Evolutionary conservation across 108 stramenopile species (phyloP), one percentile per base, ranked within the genome.

Genomic region (Cylindrotheca closterium): DNA sequence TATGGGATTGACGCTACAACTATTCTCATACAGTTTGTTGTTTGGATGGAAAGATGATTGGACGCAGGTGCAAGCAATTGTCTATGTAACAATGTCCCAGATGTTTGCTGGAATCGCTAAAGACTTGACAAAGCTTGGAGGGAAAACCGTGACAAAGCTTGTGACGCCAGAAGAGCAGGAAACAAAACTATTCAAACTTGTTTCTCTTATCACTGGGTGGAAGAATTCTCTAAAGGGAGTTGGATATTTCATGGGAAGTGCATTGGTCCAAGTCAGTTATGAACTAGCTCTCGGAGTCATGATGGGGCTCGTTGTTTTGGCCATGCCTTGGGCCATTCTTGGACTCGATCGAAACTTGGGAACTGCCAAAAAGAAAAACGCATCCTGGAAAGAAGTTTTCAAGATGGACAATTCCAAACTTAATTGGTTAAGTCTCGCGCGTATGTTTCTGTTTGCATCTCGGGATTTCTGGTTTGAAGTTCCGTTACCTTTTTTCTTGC

Each of bases 401-500:
- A 85, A 79, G 50, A 47, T 88, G 25, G 88, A 94, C 47, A 92
- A 91, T 67, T 23, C 60, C 55, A 92, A 95, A 58, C 75, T 97
- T 42, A 97, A 94, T 61, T 68, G 86, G 30, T 71, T 97, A 49
- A 86, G 86, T 49, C 63, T 83, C 21, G 96, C 96, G 10, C 75
- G 96, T 28, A 76, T 96, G 58, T 97, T 96, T 65, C 77, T 97
- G 51, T 97, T 97, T 70, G 94, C 92, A 4, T 87, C 84, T 24
- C 83, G 96, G 15, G 96, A 97, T 74, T 93, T 95, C 60, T 97
- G 96, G 96, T 97, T 97, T 70, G 96, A 97, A 77, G 92, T 97
- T 10, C 94, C 94, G 47, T 70, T 96, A 31, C 96, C 96, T 8
- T 93, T 96, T 77, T 96, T 91, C 58, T 81, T 96, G 19, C 78